Conservation (phyloP, 1,284 basidiomycete species). For the Rhodotorula sp. region DNA sequence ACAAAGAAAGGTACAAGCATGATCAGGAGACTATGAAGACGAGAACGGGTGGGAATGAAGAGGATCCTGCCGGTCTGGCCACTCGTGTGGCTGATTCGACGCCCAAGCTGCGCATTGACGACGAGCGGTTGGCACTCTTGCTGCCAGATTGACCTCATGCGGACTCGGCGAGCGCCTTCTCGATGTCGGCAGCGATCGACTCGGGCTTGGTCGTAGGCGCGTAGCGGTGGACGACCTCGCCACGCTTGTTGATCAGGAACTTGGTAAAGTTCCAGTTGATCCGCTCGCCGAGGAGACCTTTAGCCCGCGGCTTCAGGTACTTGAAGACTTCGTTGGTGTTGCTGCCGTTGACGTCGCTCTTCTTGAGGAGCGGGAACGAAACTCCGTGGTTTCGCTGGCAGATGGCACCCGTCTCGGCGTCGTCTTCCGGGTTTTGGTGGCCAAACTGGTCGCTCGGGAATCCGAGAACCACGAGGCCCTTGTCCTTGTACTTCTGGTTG, state of each 20-base stretch:
- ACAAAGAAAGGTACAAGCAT: no score
- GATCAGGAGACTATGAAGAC: no score
- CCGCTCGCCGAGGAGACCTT: slow-evolving; percentile 37
- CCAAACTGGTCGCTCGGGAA: slow-evolving; percentile 50
- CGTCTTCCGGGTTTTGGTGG: slow-evolving; percentile 30
- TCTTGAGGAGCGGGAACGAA: slow-evolving; percentile 44
- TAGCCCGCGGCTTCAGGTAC: slow-evolving; percentile 46
- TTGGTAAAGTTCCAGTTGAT: slow-evolving; percentile 51
- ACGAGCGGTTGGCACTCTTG: no score
- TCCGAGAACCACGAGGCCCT: slow-evolving; percentile 50
- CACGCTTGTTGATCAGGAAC: slow-evolving; percentile 49
- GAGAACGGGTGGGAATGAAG: no score
- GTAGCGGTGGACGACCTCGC: slow-evolving; percentile 51
- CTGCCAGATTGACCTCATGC: background rate
- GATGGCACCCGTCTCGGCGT: slow-evolving; percentile 28
- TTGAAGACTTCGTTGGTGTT: slow-evolving; percentile 50
- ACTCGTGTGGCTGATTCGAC: no score
- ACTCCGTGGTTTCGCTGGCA: slow-evolving; percentile 44
- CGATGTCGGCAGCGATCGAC: slow-evolving; percentile 39
- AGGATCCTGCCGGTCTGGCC: no score
- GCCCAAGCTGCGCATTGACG: no score
- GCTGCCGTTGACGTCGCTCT: slow-evolving; percentile 51
- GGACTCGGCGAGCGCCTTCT: slow-evolving; percentile 32
- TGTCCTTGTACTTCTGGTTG: slow-evolving; percentile 54
- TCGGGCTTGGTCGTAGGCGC: slow-evolving; percentile 44